Conservation (phyloP, 352 stramenopile species). For the Phytophthora kernoviae region DNA sequence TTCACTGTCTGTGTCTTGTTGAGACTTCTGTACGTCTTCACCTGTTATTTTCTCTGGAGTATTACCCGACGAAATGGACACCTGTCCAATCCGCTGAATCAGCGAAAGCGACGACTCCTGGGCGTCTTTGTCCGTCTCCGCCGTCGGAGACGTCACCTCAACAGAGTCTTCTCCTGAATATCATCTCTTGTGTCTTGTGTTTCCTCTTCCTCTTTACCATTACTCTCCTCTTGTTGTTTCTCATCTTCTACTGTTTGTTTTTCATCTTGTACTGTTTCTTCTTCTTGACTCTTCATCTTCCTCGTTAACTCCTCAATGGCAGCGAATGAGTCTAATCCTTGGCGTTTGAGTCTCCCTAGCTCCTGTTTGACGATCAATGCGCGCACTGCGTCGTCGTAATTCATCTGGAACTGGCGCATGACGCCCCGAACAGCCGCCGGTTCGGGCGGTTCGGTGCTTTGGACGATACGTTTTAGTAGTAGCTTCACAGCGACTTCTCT, state of each 20-base stretch:
- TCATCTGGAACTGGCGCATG: constrained; percentile 89
- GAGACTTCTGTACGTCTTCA: constrained; percentile 2
- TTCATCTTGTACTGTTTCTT: constrained; percentile 6
- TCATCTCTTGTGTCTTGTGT: constrained; percentile 1
- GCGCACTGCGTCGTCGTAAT: constrained; percentile 82
- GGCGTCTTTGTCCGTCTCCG: constrained; percentile 32
- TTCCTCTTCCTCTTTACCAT: constrained; percentile 11
- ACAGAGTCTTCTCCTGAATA: not conserved
- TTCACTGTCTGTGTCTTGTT: constrained; percentile 29
- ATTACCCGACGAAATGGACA: constrained; percentile 66
- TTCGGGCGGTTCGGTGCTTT: constrained; percentile 63
- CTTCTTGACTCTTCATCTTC: constrained; percentile 70
- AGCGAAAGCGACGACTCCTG: constrained; percentile 62
- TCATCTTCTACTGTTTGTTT: constrained; percentile 12
- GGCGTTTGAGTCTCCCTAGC: constrained; percentile 72
- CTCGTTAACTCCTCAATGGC: constrained; percentile 83
- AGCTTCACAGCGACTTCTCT: constrained; percentile 78
- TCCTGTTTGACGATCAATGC: constrained; percentile 89
- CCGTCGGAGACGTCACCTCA: constrained; percentile 21
- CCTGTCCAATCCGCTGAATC: constrained; percentile 76
- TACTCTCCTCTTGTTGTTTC: not conserved
- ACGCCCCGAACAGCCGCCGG: constrained; percentile 69
- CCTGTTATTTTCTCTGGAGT: constrained; percentile 9
- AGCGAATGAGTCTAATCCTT: constrained; percentile 83
- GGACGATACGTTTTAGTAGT: constrained; percentile 77